These are phyloP conservation scores for Parsonsia alboflavescens DNA, from an alignment of 257 asterid genomes.

Conservation along the genomic window DNA sequence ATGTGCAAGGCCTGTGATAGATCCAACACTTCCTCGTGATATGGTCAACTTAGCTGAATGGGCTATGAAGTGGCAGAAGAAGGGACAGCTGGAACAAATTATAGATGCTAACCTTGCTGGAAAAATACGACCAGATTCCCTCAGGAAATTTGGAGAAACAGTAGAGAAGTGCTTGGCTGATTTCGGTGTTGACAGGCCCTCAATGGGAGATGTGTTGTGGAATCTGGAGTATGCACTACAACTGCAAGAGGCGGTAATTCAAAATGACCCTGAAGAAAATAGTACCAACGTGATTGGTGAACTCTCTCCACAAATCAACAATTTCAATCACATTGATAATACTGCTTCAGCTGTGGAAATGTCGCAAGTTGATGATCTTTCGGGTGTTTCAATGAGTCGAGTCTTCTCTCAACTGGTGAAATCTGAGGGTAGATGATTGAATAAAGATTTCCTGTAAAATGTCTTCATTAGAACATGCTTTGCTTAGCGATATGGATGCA, in stretches of 20 bases:
- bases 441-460: neutral
- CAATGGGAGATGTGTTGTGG: slow-evolving; percentile 85
- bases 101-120: slow-evolving; percentile 54
- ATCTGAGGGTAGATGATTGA: slow-evolving; percentile 62
- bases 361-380: slow-evolving; percentile 45
- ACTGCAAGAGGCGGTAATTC: slow-evolving; percentile 59
- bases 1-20: slow-evolving; percentile 81
- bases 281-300: slow-evolving; percentile 57
- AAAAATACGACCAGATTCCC: slow-evolving; percentile 57
- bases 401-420: slow-evolving; percentile 73
- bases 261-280: slow-evolving; percentile 62
- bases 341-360: slow-evolving; percentile 34
- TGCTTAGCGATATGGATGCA: neutral
- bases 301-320: slow-evolving; percentile 48
- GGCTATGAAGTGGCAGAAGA: slow-evolving; percentile 75
- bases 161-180: slow-evolving; percentile 84
- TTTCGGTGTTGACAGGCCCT: slow-evolving; percentile 66
- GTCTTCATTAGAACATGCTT: neutral
- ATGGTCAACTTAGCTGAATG: slow-evolving; percentile 84
- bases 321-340: slow-evolving; percentile 28
- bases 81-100: slow-evolving; percentile 62
- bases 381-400: slow-evolving; percentile 58
- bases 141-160: slow-evolving; percentile 73
- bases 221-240: slow-evolving; percentile 77
- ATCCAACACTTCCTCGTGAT: slow-evolving; percentile 74